phyloP scores from a whole-genome alignment of 768 basidiomycete species.

The Agaricus subrufescens region DNA sequence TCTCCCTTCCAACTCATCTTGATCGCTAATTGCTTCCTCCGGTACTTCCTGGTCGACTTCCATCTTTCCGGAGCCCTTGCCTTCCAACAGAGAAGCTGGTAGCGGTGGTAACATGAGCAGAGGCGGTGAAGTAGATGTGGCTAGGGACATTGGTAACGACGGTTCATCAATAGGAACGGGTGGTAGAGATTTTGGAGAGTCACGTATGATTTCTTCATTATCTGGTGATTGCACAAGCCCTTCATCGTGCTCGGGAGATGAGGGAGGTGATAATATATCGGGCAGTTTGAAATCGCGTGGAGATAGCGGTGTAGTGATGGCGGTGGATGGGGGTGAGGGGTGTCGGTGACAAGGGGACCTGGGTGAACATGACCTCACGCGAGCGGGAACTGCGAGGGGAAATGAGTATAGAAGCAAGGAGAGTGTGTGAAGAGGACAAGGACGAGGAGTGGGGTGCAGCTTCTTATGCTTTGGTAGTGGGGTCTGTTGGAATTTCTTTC shows the following conservation, averaged over 20 bases:
- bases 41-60: too few relatives aligned
- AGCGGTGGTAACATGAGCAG: not conserved
- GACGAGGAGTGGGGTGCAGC: not conserved
- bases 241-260: not conserved
- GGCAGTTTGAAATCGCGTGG: conserved; percentile 5
- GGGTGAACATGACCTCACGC: not conserved
- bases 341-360: not conserved
- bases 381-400: too few relatives aligned
- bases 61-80: too few relatives aligned
- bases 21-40: too few relatives aligned
- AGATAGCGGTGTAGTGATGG: not conserved
- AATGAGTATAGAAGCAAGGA: too few relatives aligned
- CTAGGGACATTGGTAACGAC: conserved; percentile 7
- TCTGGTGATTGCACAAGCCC: too few relatives aligned
- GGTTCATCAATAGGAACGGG: not conserved
- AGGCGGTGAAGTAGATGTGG: not conserved
- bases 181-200: conserved; percentile 11
- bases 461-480: not conserved
- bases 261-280: conserved; percentile 1
- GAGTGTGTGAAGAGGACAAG: not conserved
- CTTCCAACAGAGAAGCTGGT: not conserved
- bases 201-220: conserved; percentile 2
- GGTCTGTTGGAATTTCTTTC: not conserved
- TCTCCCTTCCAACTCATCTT: not conserved
- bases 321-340: conserved; percentile 1